Evolutionary conservation across 164 flowering plant species (phyloP), one percentile per base, ranked within the genome.

Genomic region (Macadamia tetraphylla): DNA sequence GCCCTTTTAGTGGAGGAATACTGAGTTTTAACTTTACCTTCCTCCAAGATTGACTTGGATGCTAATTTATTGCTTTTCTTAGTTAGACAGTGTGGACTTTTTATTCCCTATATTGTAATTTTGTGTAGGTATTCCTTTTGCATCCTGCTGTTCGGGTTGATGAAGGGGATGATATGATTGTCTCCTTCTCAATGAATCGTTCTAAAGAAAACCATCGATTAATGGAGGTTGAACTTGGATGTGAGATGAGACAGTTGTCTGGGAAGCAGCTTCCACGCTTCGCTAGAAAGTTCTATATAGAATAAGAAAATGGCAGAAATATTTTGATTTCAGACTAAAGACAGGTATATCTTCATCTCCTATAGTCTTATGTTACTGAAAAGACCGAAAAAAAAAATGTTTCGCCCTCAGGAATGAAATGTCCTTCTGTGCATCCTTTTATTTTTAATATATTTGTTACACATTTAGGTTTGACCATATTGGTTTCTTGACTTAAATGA

Each of bases 151-250:
- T 71, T 55, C 75, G 73, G 49, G 88, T 81, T 49, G 67, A 49
- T 65, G 72, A 77, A 69, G 92, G 90, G 48, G 91, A 87, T 73
- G 68, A 73, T 9, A 29, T 90, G 73, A 63, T 9, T 48, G 81
- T 81, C 23, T 75, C 88, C 48, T 87, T 92, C 75, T 64, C 75
- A 52, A 92, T 94, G 98, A 77, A 17, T 23, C 97, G 98, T 5
- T 88, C 98, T 7, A 82, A 81, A 66, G 92, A 85, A 73, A 92
- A 94, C 75, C 98, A 94, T 75, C 82, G 98, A 29, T 67, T 92
- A 68, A 81, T 94, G 90, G 96, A 90, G 70, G 89, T 90, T 77
- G 97, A 90, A 53, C 71, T 94, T 60, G 76, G 74, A 32, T 81
- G 82, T 70, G 87, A 86, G 71, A 70, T 88, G 46, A 80, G 30